Percentiles rank a stretch among this genome's conserved stretches.
These are phyloP conservation scores for Paecilomyces dactylethromorphus DNA, from an alignment of 2,329 filamentous ascomycete species.

Conservation along the genomic window DNA sequence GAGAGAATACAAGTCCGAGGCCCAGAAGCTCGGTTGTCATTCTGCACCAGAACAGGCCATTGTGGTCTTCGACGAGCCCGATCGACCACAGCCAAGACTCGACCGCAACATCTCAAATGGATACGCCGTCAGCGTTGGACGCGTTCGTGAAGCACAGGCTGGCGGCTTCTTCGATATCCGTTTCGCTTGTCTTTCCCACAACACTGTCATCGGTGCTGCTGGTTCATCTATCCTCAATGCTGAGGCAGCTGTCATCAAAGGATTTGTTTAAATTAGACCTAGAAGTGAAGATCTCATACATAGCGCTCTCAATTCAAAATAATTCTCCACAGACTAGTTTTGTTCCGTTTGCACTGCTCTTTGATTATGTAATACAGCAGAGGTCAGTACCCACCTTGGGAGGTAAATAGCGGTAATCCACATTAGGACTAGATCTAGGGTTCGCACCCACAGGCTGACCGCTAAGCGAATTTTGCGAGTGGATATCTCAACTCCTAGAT, in stretches of 20 bases:
- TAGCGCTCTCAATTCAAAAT: background rate
- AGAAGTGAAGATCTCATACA: slow-evolving; percentile 5
- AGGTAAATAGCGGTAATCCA: slow-evolving; percentile 3
- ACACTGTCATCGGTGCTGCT: slow-evolving; percentile 90
- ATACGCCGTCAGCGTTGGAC: slow-evolving; percentile 85
- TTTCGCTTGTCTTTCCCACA: slow-evolving; percentile 88
- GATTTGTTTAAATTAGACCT: slow-evolving; percentile 54
- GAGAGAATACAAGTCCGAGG: slow-evolving; percentile 74
- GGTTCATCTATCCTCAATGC: slow-evolving; percentile 93
- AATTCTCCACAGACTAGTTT: background rate
- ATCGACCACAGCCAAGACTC: slow-evolving; percentile 83
- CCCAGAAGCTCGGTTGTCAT: slow-evolving; percentile 74
- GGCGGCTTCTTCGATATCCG: slow-evolving; percentile 89
- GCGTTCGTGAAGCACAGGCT: slow-evolving; percentile 71
- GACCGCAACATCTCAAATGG: slow-evolving; percentile 80
- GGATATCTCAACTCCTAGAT: slow-evolving; percentile 12
- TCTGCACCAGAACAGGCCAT: slow-evolving; percentile 79
- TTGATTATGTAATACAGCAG: background rate
- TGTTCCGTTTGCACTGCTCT: background rate
- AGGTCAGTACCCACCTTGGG: background rate
- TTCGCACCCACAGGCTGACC: slow-evolving; percentile 17
- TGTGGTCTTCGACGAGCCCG: slow-evolving; percentile 79
- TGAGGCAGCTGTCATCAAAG: slow-evolving; percentile 85
- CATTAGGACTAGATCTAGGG: slow-evolving; percentile 26
- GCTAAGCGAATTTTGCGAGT: slow-evolving; percentile 26